Evolutionary conservation across 345 rosid genomes (phyloP), one percentile per base, ranked within the genome.

Genomic region (Pistacia atlantica): DNA sequence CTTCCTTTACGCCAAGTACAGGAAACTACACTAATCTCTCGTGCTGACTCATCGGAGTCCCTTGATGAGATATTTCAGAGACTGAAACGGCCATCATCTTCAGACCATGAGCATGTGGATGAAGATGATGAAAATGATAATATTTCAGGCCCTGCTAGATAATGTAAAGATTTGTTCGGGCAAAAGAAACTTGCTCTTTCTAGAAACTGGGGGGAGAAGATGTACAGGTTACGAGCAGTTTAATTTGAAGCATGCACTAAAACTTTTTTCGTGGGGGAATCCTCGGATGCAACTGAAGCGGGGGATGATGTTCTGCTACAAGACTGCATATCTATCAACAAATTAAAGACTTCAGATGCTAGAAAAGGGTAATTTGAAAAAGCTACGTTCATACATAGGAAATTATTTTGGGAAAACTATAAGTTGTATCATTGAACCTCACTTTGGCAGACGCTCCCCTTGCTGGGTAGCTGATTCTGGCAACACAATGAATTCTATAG

Each of bases 31-130:
- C 77, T 74, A 9, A 18, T 81, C 20, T 79, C 90, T 38, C 83
- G 11, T 33, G 73, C 10, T 58, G 74, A 88, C 22, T 85, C 90
- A 42, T 84, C 90, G 0, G 97, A 94, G 63, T 90, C 93, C 18
- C 87, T 92, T 0, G 98, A 94, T 45, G 94, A 90, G 79, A 97
- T 94, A 83, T 97, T 94, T 78, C 98, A 92, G 81, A 92, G 94
- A 82, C 75, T 97, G 85, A 94, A 89, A 85, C 89, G 86, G 25
- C 93, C 92, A 13, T 84, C 92, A 13, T 84, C 94, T 18, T 28
- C 61, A 46, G 92, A 84, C 45, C 90, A 59, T 11, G 80, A 74
- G 17, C 74, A 88, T 10, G 85, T 82, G 33, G 33, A 31, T 42
- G 89, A 85, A 60, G 84, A 81, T 3, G 69, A 81, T 31, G 77